Conservation (phyloP, 2,329 filamentous ascomycete genomes). For the Leptosphaerulina australis region DNA sequence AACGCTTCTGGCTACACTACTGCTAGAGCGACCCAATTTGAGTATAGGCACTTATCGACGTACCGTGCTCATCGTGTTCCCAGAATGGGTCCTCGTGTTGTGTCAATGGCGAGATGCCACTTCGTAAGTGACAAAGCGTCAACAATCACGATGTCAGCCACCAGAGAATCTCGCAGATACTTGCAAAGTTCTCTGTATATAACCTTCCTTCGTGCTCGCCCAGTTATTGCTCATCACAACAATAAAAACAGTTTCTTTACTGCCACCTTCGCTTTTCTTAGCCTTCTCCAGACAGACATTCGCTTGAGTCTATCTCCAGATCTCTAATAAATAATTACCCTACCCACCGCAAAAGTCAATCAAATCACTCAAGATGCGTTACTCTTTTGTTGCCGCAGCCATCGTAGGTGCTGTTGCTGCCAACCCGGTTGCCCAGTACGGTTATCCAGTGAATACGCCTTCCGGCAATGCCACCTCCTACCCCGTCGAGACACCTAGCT, state of each 20-base stretch:
- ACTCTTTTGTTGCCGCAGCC: constrained; percentile 39
- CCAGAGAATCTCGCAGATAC: constrained; percentile 30
- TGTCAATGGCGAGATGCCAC: constrained; percentile 33
- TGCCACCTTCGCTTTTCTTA: constrained; percentile 40
- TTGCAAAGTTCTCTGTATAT: constrained; percentile 33
- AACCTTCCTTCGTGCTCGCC: constrained; percentile 23
- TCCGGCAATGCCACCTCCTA: constrained; percentile 22
- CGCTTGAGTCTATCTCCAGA: constrained; percentile 38
- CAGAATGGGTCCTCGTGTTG: constrained; percentile 32
- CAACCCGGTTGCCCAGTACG: constrained; percentile 33
- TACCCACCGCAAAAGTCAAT: constrained; percentile 6
- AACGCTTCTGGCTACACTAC: constrained; percentile 19
- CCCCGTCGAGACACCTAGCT: constrained; percentile 20
- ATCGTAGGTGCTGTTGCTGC: constrained; percentile 41
- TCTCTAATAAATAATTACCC: constrained; percentile 35
- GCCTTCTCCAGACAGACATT: constrained; percentile 36
- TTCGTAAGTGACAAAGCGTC: constrained; percentile 33
- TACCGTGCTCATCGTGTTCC: constrained; percentile 45
- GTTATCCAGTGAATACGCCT: constrained; percentile 12
- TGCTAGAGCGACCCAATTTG: constrained; percentile 25
- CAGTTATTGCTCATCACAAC: constrained; percentile 30
- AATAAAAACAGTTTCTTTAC: constrained; percentile 30
- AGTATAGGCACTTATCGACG: constrained; percentile 41
- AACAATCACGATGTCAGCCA: constrained; percentile 34
- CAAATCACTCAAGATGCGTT: constrained; percentile 39